Base-by-base conservation (phyloP, 805 yeast genomes). In the Scheffersomyces ergatensis region DNA sequence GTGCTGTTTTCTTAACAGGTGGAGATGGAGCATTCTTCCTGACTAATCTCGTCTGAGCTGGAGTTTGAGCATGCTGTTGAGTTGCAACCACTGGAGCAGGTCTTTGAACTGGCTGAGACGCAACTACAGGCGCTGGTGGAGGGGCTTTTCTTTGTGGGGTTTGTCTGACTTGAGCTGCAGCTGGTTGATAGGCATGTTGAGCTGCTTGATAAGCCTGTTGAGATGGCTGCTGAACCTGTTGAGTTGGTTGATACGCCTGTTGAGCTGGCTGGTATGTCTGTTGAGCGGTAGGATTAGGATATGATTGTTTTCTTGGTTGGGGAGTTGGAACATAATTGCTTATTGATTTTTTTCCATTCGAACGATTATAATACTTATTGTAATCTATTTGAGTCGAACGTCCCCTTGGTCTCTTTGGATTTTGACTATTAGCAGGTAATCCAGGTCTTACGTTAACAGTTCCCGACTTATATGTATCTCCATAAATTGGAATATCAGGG, bases 401-500 rank as follows among this genome's bases (percentile, higher is more conserved):
- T n/a, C 80, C 81, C 58, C 80, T 79, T 23, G 98, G 98, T 50
- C 84, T 80, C 53, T 82, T 80, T 25, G 80, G 83, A 16, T 89
- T 83, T n/a, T 57, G 67, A 11, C 93, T 77, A 43, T 70, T 77
- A 0, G 87, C 82, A 5, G 96, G 89, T 46, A 78, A 71, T 13
- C 99, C 99, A 34, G 76, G 77, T 35, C 81, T 78, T 14, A 89
- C 96, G 31, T 79, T 81, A 19, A 93, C 90, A 0, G 87, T 80
- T 47, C 95, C 86, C 3, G 97, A 88, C 67, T 93, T 93, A 70
- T 93, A 93, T 9, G 67, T 44, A 60, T 93, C 98, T 33, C 85
- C 73, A 48, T 77, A 59, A 9, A 52, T 54, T 9, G 95, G 95
- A 21, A 85, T 83, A n/a, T 78, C 57, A 4, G 49, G 36, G 6